These are phyloP conservation scores for Solanum corneliomulleri DNA, from an alignment of 257 asterid genomes.

Conservation along the genomic window DNA sequence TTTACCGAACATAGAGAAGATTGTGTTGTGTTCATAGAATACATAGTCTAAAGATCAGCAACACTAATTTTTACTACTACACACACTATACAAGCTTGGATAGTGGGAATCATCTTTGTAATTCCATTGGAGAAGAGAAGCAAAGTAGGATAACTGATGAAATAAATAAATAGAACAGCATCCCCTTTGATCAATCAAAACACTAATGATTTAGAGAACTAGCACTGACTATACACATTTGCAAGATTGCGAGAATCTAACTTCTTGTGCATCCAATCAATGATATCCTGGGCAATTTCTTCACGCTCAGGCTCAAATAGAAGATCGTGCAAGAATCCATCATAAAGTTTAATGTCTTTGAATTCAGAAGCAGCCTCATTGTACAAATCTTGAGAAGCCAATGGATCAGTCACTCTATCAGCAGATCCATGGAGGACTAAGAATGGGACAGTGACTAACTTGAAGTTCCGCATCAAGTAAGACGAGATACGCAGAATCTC, in stretches of 20 bases:
- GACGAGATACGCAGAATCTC: conserved; percentile 88
- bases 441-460: conserved; percentile 73
- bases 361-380: conserved; percentile 69
- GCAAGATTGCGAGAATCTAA: conserved; percentile 10
- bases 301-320: conserved; percentile 94
- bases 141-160: not conserved
- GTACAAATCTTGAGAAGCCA: conserved; percentile 91
- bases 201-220: not conserved
- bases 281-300: conserved; percentile 83
- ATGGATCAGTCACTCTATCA: conserved; percentile 90
- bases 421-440: conserved; percentile 97
- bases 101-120: not conserved
- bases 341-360: conserved; percentile 86
- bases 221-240: conserved; percentile 13
- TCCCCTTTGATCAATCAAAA: not conserved
- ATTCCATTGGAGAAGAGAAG: not conserved
- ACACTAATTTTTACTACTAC: not conserved
- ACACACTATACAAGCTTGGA: not conserved
- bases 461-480: conserved; percentile 61
- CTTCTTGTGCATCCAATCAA: conserved; percentile 83
- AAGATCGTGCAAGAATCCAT: conserved; percentile 89
- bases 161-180: not conserved
- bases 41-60: not conserved
- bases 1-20: not conserved
- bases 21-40: not conserved